A percentile compares a stretch with the other conserved stretches of the same genome.
phyloP scores from a whole-genome alignment of 202 grass and related monocot species.

The Miscanthus sacchariflorus region DNA sequence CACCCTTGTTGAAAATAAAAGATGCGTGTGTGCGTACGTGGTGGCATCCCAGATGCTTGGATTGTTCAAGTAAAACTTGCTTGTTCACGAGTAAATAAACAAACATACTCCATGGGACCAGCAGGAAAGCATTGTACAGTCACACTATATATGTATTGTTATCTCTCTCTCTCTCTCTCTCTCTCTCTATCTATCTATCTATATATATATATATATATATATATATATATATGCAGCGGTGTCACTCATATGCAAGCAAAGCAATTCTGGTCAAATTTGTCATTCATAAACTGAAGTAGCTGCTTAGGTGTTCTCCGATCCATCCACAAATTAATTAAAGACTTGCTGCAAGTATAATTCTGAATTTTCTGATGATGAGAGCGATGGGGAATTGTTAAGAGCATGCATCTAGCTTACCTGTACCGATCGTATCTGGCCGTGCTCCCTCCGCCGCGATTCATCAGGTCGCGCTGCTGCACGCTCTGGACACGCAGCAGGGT shows the following conservation, averaged over 20 bases:
- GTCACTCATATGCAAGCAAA: neutral
- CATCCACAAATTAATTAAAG: neutral
- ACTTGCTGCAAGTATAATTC: neutral
- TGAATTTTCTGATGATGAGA: neutral
- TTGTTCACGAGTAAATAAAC: neutral
- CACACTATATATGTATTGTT: too few species aligned
- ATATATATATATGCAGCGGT: neutral
- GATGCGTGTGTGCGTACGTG: neutral
- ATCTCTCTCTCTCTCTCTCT: too few species aligned
- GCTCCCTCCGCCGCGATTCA: neutral
- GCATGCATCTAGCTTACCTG: slow-evolving; percentile 35
- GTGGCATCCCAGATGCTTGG: neutral
- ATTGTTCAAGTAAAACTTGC: slow-evolving; percentile 11
- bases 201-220: neutral
- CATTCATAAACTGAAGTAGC: neutral
- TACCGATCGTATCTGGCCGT: slow-evolving; percentile 39
- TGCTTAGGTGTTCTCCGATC: neutral
- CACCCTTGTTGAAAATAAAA: neutral
- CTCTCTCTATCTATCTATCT: too few species aligned
- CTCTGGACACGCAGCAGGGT: slow-evolving; percentile 77
- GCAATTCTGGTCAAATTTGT: neutral
- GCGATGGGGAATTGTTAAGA: too few species aligned
- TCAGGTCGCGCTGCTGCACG: neutral
- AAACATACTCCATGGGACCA: neutral
- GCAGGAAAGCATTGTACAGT: neutral